phyloP scores from a whole-genome alignment of 345 rosid genomes.

The Populus alba region DNA sequence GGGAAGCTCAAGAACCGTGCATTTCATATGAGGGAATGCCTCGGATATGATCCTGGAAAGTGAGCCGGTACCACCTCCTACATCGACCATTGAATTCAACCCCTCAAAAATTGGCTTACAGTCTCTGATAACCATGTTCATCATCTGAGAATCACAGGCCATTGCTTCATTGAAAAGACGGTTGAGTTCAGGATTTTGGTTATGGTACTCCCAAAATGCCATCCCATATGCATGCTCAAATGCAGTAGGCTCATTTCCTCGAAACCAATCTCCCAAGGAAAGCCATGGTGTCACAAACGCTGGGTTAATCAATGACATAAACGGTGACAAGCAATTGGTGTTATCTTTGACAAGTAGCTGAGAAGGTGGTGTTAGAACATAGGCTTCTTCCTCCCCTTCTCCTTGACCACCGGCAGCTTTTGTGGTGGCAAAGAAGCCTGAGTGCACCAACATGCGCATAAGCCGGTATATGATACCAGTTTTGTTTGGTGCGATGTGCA shows the following conservation, averaged over 20 bases:
- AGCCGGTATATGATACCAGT: conserved; percentile 20
- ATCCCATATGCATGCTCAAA: conserved; percentile 15
- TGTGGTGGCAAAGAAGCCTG: conserved; percentile 33
- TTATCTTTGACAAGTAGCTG: conserved; percentile 35
- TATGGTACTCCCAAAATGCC: conserved; percentile 16
- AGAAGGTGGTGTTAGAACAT: conserved; percentile 37
- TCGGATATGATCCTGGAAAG: conserved; percentile 14
- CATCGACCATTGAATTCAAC: conserved; percentile 23
- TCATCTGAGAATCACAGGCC: conserved; percentile 23
- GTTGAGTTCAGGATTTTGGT: conserved; percentile 8
- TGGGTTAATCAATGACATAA: conserved; percentile 17
- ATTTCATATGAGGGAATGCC: conserved; percentile 14
- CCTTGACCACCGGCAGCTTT: background rate
- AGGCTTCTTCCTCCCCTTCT: conserved; percentile 24
- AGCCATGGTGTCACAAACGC: conserved; percentile 9
- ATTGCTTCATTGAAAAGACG: conserved; percentile 18
- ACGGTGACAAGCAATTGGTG: conserved; percentile 31
- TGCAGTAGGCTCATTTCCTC: conserved; percentile 9
- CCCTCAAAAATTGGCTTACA: conserved; percentile 12
- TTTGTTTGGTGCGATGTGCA: conserved; percentile 33
- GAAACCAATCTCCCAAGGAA: conserved; percentile 17
- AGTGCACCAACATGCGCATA: conserved; percentile 44
- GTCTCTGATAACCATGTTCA: conserved; percentile 9
- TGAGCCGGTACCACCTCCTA: conserved; percentile 22
- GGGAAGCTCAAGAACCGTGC: conserved; percentile 23